phyloP scores from a whole-genome alignment of 208 protist genomes.

The Wallacemonas sp. region DNA sequence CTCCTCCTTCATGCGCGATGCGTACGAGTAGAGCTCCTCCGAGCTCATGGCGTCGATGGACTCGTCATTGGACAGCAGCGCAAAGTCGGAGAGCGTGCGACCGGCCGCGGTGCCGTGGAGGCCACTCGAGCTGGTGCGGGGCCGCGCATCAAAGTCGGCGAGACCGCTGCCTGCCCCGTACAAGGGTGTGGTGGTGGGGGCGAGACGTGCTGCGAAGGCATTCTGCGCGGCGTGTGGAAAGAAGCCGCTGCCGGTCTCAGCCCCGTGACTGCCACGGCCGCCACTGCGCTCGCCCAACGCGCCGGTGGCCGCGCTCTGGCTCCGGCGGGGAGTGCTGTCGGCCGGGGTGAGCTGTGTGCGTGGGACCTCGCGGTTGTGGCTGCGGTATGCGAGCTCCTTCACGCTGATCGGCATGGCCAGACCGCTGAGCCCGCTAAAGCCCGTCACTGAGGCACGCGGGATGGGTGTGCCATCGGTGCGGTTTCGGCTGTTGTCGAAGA shows the following conservation, averaged over 20 bases:
- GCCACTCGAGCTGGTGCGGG: not conserved
- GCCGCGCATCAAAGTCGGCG: not conserved
- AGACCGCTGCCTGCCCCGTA: slow-evolving; percentile 39
- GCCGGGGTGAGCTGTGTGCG: slow-evolving; percentile 9
- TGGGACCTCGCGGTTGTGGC: not conserved
- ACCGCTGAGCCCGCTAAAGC: slow-evolving; percentile 9
- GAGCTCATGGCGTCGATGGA: slow-evolving; percentile 38
- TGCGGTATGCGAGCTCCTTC: slow-evolving; percentile 32
- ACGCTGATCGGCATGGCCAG: slow-evolving; percentile 57
- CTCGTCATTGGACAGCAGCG: slow-evolving; percentile 13
- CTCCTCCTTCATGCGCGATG: slow-evolving; percentile 50
- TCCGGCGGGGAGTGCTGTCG: not conserved
- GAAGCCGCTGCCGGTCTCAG: too few relatives aligned
- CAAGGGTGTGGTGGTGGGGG: slow-evolving; percentile 13
- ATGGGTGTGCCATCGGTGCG: slow-evolving; percentile 9
- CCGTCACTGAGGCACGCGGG: not conserved
- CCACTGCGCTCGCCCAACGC: not conserved
- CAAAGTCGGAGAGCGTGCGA: slow-evolving; percentile 17
- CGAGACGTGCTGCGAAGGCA: not conserved
- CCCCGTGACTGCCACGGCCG: not conserved
- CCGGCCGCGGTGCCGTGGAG: not conserved
- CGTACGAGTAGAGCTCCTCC: slow-evolving; percentile 57
- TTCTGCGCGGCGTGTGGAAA: slow-evolving; percentile 2
- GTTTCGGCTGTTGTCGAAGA: slow-evolving; percentile 17
- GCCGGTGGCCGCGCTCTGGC: not conserved